A percentile compares a stretch with the other conserved stretches of the same genome.
Evolutionary conservation across 2,329 filamentous ascomycete genomes (phyloP).

Genomic region (Myriosclerotinia duriaeana): DNA sequence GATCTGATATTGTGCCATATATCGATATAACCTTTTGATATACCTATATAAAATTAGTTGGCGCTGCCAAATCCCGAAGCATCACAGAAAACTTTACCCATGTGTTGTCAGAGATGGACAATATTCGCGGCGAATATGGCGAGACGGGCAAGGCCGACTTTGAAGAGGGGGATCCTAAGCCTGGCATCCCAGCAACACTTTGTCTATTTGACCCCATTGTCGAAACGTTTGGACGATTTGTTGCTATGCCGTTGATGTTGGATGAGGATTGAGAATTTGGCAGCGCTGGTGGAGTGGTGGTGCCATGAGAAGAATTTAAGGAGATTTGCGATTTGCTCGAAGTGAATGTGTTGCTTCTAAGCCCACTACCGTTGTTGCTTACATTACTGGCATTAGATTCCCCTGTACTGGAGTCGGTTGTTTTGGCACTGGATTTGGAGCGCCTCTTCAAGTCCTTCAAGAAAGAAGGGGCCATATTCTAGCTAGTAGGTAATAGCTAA

Average conservation of each 20-base stretch:
- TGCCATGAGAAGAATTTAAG: constrained; percentile 49
- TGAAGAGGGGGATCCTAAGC: constrained; percentile 55
- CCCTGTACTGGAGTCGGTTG: constrained; percentile 51
- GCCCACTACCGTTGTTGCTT: constrained; percentile 48
- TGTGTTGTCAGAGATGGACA: constrained; percentile 76
- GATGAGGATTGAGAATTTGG: constrained; percentile 54
- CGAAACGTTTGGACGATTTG: constrained; percentile 47
- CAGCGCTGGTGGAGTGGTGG: constrained; percentile 50
- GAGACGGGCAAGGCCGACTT: constrained; percentile 64
- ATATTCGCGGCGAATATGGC: constrained; percentile 75
- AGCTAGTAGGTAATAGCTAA: neutral
- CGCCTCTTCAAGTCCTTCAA: constrained; percentile 75
- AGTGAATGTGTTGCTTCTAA: constrained; percentile 46
- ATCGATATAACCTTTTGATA: constrained; percentile 88
- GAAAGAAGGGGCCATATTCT: constrained; percentile 61
- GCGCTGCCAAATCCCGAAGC: neutral
- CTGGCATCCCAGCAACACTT: constrained; percentile 64
- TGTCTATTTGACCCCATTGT: constrained; percentile 52
- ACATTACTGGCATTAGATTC: constrained; percentile 34
- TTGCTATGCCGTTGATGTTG: constrained; percentile 59
- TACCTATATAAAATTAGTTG: constrained; percentile 55
- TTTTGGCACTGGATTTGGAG: constrained; percentile 71
- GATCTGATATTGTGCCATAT: constrained; percentile 77
- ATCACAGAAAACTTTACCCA: constrained; percentile 59
- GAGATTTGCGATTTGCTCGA: constrained; percentile 63